A percentile compares a stretch with the other conserved stretches of the same genome.
Conservation (phyloP, 1,284 basidiomycete genomes). For the Crucibulum parvulum region DNA sequence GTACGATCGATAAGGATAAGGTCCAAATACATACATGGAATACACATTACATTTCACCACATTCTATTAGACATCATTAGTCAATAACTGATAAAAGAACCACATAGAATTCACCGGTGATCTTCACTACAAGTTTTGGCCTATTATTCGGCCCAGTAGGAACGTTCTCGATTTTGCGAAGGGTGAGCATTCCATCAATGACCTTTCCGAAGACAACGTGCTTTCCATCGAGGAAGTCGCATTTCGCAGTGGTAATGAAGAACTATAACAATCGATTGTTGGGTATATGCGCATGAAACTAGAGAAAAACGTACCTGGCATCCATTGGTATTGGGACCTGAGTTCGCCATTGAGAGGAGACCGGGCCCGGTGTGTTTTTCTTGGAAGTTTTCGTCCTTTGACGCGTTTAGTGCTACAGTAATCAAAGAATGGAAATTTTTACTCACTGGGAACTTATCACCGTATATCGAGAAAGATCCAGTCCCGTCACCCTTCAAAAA, state of each 20-base stretch:
- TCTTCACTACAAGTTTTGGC: conserved; percentile 85
- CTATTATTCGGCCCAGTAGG: conserved; percentile 89
- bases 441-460: conserved; percentile 86
- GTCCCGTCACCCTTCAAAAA: conserved; percentile 93
- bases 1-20: too few relatives aligned
- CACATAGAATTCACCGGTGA: conserved; percentile 66
- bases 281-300: conserved; percentile 1
- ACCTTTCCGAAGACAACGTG: conserved; percentile 95
- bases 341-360: conserved; percentile 93
- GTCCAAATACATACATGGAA: too few relatives aligned
- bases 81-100: background rate
- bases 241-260: conserved; percentile 95
- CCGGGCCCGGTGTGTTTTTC: conserved; percentile 90
- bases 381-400: conserved; percentile 91
- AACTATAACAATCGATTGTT: conserved; percentile 60
- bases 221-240: conserved; percentile 94
- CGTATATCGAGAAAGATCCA: conserved; percentile 94
- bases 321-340: conserved; percentile 91
- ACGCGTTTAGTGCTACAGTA: background rate
- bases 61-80: conserved; percentile 43
- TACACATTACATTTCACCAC: conserved; percentile 57
- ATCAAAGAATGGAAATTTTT: background rate
- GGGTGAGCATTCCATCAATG: conserved; percentile 86
- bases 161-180: conserved; percentile 95
- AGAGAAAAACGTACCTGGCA: conserved; percentile 67